Conservation (phyloP, 208 protist genomes). For the Novymonas esmeraldas region DNA sequence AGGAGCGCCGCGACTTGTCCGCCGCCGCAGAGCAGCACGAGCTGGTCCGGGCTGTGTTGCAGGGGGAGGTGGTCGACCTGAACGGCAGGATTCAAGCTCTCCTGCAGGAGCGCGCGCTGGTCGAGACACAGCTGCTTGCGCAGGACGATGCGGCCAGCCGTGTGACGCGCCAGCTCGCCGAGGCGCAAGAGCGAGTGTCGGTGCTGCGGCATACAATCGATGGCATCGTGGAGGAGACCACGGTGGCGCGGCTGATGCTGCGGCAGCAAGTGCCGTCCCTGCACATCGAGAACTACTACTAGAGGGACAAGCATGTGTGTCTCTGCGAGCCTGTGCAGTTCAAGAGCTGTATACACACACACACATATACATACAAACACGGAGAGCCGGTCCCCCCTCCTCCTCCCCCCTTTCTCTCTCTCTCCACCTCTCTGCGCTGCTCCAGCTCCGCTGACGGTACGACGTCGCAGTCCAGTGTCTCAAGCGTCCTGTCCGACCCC, state of each 20-base stretch:
- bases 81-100: slow-evolving; percentile 60
- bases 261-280: slow-evolving; percentile 77
- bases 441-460: background rate
- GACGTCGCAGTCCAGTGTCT: background rate
- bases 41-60: slow-evolving; percentile 52
- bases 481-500: background rate
- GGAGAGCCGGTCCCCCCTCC: background rate
- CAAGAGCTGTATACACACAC: background rate
- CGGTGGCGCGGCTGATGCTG: slow-evolving; percentile 60
- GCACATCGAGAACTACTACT: slow-evolving; percentile 79
- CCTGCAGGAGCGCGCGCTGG: slow-evolving; percentile 62
- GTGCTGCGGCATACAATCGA: slow-evolving; percentile 71
- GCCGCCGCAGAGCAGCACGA: slow-evolving; percentile 46
- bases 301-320: background rate
- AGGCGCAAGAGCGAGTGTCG: slow-evolving; percentile 62
- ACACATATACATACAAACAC: background rate
- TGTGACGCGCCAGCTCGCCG: slow-evolving; percentile 48
- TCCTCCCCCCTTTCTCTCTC: background rate
- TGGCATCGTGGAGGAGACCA: slow-evolving; percentile 56
- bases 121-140: slow-evolving; percentile 63
- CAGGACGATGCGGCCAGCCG: slow-evolving; percentile 34
- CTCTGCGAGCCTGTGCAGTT: background rate
- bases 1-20: slow-evolving; percentile 64
- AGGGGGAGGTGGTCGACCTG: slow-evolving; percentile 59
- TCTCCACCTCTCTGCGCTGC: background rate